Evolutionary conservation across 441 rosid genomes (phyloP).

Genomic region (Brassica balearica): DNA sequence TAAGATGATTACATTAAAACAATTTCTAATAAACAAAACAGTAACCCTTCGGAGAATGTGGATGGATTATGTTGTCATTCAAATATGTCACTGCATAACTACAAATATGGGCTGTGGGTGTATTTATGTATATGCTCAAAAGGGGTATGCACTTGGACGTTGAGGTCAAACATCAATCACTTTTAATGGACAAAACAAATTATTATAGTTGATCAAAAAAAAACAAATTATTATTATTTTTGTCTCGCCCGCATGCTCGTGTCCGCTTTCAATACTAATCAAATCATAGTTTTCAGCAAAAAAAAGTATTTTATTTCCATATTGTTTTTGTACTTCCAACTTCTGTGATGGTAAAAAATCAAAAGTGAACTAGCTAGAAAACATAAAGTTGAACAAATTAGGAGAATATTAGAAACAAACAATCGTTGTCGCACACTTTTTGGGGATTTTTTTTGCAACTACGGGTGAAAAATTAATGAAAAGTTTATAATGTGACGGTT

Average conservation of each 20-base stretch:
- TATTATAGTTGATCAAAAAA: too few relatives aligned
- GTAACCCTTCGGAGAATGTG: constrained; percentile 1
- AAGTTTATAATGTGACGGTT: too few relatives aligned
- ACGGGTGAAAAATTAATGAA: background rate
- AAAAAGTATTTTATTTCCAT: too few relatives aligned
- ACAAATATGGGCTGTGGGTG: constrained; percentile 7
- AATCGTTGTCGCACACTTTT: background rate
- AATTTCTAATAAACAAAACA: background rate
- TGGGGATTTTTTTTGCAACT: background rate
- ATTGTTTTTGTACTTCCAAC: background rate
- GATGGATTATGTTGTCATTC: constrained; percentile 10
- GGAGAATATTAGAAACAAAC: background rate
- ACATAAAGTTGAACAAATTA: background rate
- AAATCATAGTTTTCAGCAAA: too few relatives aligned
- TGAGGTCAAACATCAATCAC: constrained; percentile 43
- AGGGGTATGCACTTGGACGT: constrained; percentile 45
- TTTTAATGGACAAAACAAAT: constrained; percentile 15
- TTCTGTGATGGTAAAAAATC: constrained; percentile 23
- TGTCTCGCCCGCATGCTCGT: too few relatives aligned
- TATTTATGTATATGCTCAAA: background rate
- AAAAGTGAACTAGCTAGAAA: background rate
- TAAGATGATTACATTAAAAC: constrained; percentile 3
- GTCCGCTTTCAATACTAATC: too few relatives aligned
- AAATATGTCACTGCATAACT: background rate
- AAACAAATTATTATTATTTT: too few relatives aligned